A percentile compares a stretch with the other conserved stretches of the same genome.
phyloP scores from a whole-genome alignment of 1,284 basidiomycete genomes.

The Thecaphora thlaspeos region DNA sequence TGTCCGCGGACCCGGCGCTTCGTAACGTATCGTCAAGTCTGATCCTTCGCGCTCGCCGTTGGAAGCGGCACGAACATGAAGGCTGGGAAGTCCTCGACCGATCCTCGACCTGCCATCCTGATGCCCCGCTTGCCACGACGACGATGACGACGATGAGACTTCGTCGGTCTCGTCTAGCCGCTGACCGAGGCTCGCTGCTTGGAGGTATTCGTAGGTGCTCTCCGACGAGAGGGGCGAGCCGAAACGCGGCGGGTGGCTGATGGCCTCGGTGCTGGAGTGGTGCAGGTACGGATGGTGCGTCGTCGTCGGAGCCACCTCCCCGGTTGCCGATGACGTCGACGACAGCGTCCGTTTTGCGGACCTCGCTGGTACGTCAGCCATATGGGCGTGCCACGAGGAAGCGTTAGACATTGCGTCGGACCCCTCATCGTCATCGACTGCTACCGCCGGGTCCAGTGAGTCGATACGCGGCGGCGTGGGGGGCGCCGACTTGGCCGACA shows the following conservation, averaged over 20 bases:
- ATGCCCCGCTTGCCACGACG: too few species aligned
- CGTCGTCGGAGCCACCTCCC: neutral
- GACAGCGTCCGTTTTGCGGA: neutral
- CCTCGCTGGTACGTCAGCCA: slow-evolving; percentile 16
- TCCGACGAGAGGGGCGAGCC: slow-evolving; percentile 2
- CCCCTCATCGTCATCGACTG: slow-evolving; percentile 3
- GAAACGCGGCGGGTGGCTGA: neutral
- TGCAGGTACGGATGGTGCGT: slow-evolving; percentile 7
- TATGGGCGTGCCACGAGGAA: slow-evolving; percentile 39
- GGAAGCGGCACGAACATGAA: neutral
- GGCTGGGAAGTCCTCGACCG: neutral
- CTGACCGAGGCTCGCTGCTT: neutral
- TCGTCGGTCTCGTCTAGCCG: too few species aligned
- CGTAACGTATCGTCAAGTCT: neutral
- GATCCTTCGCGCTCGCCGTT: neutral
- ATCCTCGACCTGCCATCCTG: neutral
- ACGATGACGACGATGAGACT: too few species aligned
- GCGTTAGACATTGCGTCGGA: slow-evolving; percentile 17
- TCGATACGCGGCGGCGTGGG: slow-evolving; percentile 27
- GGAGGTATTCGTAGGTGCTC: neutral
- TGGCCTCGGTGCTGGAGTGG: slow-evolving; percentile 1
- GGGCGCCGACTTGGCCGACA: slow-evolving; percentile 27
- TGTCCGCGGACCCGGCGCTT: neutral
- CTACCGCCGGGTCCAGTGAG: slow-evolving; percentile 11
- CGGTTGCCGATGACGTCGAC: neutral